Conservation (phyloP, 768 basidiomycete species). For the Termitomyces titanicus region DNA sequence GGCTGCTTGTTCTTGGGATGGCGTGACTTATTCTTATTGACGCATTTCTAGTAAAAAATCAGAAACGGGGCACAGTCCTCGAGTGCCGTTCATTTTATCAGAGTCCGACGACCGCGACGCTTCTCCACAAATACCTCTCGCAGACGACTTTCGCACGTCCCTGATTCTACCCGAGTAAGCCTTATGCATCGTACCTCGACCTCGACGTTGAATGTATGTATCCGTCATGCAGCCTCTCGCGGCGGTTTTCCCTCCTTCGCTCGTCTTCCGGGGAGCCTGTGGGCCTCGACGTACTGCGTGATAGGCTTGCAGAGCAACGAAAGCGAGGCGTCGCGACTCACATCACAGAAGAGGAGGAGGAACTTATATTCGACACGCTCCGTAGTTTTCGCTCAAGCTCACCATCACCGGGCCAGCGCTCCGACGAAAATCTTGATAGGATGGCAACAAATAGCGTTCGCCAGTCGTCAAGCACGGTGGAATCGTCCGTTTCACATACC, state of each 20-base stretch:
- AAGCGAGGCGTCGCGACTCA: slow-evolving; percentile 63
- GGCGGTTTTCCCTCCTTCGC: slow-evolving; percentile 78
- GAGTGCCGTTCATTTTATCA: slow-evolving; percentile 29
- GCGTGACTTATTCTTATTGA: too few relatives aligned
- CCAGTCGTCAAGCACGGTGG: slow-evolving; percentile 29
- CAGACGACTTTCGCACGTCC: slow-evolving; percentile 81
- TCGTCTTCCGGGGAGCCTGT: slow-evolving; percentile 63
- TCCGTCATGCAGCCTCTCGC: slow-evolving; percentile 57
- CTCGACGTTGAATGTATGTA: not conserved
- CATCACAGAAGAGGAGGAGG: slow-evolving; percentile 80
- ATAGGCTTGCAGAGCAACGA: slow-evolving; percentile 72
- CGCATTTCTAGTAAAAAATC: slow-evolving; percentile 65
- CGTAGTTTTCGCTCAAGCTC: slow-evolving; percentile 40
- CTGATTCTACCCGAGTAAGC: slow-evolving; percentile 82
- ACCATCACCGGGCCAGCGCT: slow-evolving; percentile 24
- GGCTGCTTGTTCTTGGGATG: slow-evolving; percentile 19
- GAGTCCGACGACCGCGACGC: slow-evolving; percentile 31
- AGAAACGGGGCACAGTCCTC: slow-evolving; percentile 51
- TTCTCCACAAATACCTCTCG: slow-evolving; percentile 59
- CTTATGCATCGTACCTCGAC: slow-evolving; percentile 3
- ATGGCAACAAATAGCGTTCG: slow-evolving; percentile 27
- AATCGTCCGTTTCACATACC: too few relatives aligned
- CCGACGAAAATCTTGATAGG: slow-evolving; percentile 29
- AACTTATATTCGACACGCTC: slow-evolving; percentile 77
- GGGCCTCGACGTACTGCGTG: slow-evolving; percentile 59